Conservation (phyloP, 257 asterid genomes). For the Solanum chilense region DNA sequence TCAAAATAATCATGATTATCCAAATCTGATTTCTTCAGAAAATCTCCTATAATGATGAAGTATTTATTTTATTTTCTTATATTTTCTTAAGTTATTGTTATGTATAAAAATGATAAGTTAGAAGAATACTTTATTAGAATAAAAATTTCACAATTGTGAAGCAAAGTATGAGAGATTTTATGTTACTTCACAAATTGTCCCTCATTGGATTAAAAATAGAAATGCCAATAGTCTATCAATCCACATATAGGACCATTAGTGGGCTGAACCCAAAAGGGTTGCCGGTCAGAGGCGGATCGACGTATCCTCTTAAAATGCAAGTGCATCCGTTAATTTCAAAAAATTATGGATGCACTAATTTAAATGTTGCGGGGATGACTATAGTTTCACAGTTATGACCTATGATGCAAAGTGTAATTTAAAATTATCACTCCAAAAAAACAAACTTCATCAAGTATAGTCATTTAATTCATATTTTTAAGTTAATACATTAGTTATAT, state of each 20-base stretch:
- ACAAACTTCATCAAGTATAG: not conserved
- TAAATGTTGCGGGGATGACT: not conserved
- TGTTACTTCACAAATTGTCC: too few relatives aligned
- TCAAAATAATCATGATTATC: not conserved
- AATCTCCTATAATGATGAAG: not conserved
- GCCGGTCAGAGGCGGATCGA: not conserved
- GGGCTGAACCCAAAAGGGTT: not conserved
- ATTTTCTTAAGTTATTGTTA: too few relatives aligned
- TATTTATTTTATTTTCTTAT: not conserved
- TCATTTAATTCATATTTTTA: not conserved
- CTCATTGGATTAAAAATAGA: too few relatives aligned
- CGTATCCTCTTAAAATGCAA: not conserved
- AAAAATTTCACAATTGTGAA: not conserved
- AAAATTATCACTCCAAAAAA: not conserved
- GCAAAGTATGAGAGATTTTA: too few relatives aligned
- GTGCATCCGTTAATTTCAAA: too few relatives aligned
- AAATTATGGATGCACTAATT: too few relatives aligned
- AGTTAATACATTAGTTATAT: not conserved
- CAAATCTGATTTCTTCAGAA: not conserved
- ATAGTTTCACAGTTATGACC: not conserved
- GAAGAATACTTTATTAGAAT: too few relatives aligned
- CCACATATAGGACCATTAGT: too few relatives aligned
- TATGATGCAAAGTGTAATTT: not conserved
- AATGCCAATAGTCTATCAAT: too few relatives aligned
- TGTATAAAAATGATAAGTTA: too few relatives aligned